A percentile compares a stretch with the other conserved stretches of the same genome.
Evolutionary conservation across 2,329 filamentous ascomycete genomes (phyloP).

Genomic region (Aureobasidium musti): DNA sequence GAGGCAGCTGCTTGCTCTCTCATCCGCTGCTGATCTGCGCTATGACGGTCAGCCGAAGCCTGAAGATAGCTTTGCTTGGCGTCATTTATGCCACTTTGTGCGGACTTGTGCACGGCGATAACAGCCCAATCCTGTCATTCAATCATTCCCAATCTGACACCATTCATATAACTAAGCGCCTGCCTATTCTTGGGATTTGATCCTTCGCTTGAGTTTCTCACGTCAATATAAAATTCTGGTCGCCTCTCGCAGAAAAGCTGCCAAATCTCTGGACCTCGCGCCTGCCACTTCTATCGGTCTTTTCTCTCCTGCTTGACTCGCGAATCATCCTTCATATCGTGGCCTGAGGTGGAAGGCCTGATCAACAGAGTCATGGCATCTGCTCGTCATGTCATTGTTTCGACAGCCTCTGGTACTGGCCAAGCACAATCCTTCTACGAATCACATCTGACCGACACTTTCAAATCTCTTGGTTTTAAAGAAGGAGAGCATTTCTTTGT

Average conservation of each 20-base stretch:
- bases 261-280: too few relatives aligned
- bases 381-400: slow-evolving; percentile 47
- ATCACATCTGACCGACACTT: slow-evolving; percentile 44
- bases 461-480: slow-evolving; percentile 47
- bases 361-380: slow-evolving; percentile 6
- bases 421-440: slow-evolving; percentile 46
- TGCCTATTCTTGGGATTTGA: background rate
- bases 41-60: slow-evolving; percentile 15
- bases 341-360: background rate
- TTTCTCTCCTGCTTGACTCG: background rate
- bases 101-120: slow-evolving; percentile 4
- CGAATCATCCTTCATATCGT: background rate
- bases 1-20: slow-evolving; percentile 14
- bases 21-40: background rate
- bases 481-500: slow-evolving; percentile 51
- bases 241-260: too few relatives aligned
- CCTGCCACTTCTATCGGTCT: background rate
- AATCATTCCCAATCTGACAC: slow-evolving; percentile 16
- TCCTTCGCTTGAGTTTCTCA: background rate
- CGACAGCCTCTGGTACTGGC: slow-evolving; percentile 49
- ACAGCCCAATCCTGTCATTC: slow-evolving; percentile 1
- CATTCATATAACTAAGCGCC: slow-evolving; percentile 9
- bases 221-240: background rate
- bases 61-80: slow-evolving; percentile 1
- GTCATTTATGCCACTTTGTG: too few relatives aligned